A percentile compares a stretch with the other conserved stretches of the same genome.
Evolutionary conservation across 176 grass and related monocot genomes (phyloP).

Genomic region (Poa annua): DNA sequence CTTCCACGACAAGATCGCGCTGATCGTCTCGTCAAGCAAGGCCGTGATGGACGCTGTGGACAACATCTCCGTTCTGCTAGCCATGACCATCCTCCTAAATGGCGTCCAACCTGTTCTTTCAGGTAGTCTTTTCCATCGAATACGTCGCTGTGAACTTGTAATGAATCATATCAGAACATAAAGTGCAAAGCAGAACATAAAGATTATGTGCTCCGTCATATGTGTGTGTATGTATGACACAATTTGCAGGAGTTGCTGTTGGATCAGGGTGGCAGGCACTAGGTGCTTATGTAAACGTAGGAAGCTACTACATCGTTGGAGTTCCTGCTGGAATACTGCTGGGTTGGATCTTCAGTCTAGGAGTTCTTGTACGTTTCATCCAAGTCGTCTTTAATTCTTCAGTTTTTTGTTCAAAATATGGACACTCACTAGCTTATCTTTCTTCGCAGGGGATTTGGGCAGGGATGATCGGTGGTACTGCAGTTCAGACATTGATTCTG

Average conservation of each 20-base stretch:
- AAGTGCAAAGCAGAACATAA: not conserved
- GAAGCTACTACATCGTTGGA: constrained; percentile 60
- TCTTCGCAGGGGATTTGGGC: constrained; percentile 48
- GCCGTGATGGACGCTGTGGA: constrained; percentile 37
- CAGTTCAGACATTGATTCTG: constrained; percentile 48
- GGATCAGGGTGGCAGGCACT: constrained; percentile 56
- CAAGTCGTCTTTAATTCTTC: not conserved
- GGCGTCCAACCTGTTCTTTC: constrained; percentile 55
- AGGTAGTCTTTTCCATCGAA: not conserved
- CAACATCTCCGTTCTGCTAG: constrained; percentile 38
- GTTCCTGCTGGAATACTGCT: constrained; percentile 52
- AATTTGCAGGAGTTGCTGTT: constrained; percentile 54
- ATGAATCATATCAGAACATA: not conserved
- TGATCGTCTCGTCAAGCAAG: constrained; percentile 38
- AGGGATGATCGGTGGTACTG: constrained; percentile 58
- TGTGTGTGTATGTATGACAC: not conserved
- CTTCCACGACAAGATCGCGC: constrained; percentile 31
- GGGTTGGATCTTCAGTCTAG: constrained; percentile 43
- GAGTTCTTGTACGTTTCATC: constrained; percentile 38
- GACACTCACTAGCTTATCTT: not conserved
- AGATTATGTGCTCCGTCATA: not conserved
- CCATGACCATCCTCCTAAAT: constrained; percentile 50
- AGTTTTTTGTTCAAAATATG: not conserved
- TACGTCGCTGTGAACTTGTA: not conserved
- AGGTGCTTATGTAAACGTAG: constrained; percentile 66